These are phyloP conservation scores for Musa acuminata DNA, from an alignment of 176 grass and related monocot species.

Conservation along the genomic window DNA sequence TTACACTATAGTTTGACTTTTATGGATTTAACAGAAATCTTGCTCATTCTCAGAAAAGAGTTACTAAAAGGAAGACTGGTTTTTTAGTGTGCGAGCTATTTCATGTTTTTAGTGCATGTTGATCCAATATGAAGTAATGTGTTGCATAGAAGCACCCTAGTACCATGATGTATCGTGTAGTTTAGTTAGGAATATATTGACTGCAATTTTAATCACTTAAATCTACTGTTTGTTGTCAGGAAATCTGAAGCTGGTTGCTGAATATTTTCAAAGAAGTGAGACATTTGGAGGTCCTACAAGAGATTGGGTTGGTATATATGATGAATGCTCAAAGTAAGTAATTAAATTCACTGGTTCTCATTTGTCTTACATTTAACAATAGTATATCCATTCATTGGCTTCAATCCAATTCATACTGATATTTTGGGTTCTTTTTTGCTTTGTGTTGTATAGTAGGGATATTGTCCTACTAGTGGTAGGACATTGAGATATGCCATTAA, in stretches of 20 bases:
- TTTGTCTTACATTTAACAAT: background rate
- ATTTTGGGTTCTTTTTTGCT: background rate
- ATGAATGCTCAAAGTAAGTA: conserved; percentile 91
- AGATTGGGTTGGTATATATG: conserved; percentile 98
- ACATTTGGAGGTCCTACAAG: conserved; percentile 86
- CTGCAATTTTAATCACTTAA: no score
- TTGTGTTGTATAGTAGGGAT: no score
- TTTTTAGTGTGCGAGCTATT: no score
- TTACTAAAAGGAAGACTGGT: no score
- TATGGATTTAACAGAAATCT: no score
- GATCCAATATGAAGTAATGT: no score
- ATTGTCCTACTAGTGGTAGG: background rate
- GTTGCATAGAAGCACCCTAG: no score
- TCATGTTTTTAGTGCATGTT: no score
- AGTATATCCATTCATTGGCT: background rate
- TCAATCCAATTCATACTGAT: background rate
- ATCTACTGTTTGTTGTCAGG: conserved; percentile 27
- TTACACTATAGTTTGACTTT: no score
- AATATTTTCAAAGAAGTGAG: conserved; percentile 98
- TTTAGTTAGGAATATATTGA: no score
- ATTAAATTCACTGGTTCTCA: background rate
- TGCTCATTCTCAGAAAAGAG: no score
- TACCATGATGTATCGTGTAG: no score
- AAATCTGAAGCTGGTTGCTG: conserved; percentile 84
- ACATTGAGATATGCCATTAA: background rate